Evolutionary conservation across 108 stramenopile genomes (phyloP).

Genomic region (Cylindrotheca closterium): DNA sequence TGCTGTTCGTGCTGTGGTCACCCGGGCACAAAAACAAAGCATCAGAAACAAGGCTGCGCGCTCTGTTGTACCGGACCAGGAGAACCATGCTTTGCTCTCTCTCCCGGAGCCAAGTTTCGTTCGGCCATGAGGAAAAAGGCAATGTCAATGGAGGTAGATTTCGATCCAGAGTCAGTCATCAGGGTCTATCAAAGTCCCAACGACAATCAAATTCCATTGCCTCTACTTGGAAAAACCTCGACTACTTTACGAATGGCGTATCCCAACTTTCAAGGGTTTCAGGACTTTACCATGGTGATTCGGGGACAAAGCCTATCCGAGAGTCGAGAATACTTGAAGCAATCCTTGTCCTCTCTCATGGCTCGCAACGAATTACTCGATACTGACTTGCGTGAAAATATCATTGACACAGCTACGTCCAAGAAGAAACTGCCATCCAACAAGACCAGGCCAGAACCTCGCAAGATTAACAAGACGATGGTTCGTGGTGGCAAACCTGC

Average conservation of each 20-base stretch:
- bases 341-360: slow-evolving; percentile 50
- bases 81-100: slow-evolving; percentile 58
- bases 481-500: slow-evolving; percentile 36
- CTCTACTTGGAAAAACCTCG: slow-evolving; percentile 25
- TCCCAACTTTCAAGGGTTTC: slow-evolving; percentile 38
- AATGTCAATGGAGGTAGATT: slow-evolving; percentile 30
- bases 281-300: slow-evolving; percentile 46
- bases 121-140: slow-evolving; percentile 54
- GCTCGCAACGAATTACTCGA: slow-evolving; percentile 54
- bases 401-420: slow-evolving; percentile 1
- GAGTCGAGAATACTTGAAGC: slow-evolving; percentile 53
- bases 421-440: background rate
- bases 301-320: slow-evolving; percentile 48
- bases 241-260: slow-evolving; percentile 29
- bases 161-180: slow-evolving; percentile 51
- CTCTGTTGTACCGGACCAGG: slow-evolving; percentile 75
- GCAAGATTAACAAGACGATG: slow-evolving; percentile 39
- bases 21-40: slow-evolving; percentile 53
- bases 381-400: background rate
- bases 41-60: slow-evolving; percentile 72
- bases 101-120: slow-evolving; percentile 54
- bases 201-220: slow-evolving; percentile 53
- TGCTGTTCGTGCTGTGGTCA: slow-evolving; percentile 74
- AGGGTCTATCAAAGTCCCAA: slow-evolving; percentile 67
- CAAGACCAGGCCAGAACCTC: slow-evolving; percentile 48